Conservation (phyloP, 495 filamentous ascomycete genomes). For the Lophiostoma macrostomum region DNA sequence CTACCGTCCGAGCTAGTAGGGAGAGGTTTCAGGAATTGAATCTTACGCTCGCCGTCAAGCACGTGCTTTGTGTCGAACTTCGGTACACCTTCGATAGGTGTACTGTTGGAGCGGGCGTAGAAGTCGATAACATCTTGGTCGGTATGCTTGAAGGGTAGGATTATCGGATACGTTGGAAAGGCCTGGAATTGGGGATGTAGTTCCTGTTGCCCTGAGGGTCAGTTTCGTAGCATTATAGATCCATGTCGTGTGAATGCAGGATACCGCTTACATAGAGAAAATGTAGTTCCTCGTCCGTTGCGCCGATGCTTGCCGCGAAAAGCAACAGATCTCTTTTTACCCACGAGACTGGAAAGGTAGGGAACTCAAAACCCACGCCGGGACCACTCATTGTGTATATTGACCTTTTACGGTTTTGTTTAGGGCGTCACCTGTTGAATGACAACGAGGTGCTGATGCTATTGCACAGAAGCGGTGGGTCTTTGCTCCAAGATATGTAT, state of each 20-base stretch:
- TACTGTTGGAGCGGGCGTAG: conserved; percentile 60
- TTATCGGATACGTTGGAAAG: conserved; percentile 84
- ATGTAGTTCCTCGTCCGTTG: conserved; percentile 74
- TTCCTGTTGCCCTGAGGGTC: no score
- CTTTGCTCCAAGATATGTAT: conserved; percentile 1
- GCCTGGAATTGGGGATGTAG: conserved; percentile 76
- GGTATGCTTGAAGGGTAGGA: conserved; percentile 81
- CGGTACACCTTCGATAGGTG: conserved; percentile 71
- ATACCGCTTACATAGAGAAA: conserved; percentile 70
- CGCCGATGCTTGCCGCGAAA: conserved; percentile 84
- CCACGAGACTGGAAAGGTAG: conserved; percentile 70
- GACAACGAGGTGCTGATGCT: background rate
- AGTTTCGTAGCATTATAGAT: no score
- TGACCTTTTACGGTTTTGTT: background rate
- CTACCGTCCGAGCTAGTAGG: conserved; percentile 68
- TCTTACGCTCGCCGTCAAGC: conserved; percentile 81
- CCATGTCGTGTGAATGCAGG: background rate
- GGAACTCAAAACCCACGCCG: conserved; percentile 55
- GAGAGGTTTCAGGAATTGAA: conserved; percentile 74
- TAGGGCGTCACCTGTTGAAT: background rate
- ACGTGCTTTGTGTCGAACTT: conserved; percentile 69
- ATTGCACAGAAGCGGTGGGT: no score
- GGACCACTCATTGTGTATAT: conserved; percentile 15
- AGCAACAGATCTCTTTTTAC: conserved; percentile 80
- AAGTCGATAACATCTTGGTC: conserved; percentile 80